These are phyloP conservation scores for Halophytophthora polymorphica DNA, from an alignment of 352 stramenopile species.

Conservation along the genomic window DNA sequence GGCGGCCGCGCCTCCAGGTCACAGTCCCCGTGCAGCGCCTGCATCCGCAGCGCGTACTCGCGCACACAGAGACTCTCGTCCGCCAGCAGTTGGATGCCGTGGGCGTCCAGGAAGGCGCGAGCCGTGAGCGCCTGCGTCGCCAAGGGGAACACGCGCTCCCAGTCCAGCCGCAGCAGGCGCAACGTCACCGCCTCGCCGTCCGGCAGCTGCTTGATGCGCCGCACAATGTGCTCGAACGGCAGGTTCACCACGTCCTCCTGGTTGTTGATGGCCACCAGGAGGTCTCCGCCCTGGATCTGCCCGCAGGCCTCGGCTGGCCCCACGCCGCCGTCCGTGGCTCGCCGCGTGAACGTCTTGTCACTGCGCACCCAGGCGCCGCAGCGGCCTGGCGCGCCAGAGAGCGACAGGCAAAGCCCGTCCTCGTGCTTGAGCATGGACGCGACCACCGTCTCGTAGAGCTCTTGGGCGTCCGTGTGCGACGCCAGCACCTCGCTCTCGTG, in stretches of 20 bases:
- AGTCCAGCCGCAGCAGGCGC: slow-evolving; percentile 58
- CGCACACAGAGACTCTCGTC: slow-evolving; percentile 72
- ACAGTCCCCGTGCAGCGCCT: slow-evolving; percentile 69
- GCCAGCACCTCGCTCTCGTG: slow-evolving; percentile 12
- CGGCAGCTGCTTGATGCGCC: slow-evolving; percentile 53
- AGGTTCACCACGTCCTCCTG: slow-evolving; percentile 46
- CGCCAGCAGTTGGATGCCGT: slow-evolving; percentile 42
- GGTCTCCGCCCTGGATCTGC: slow-evolving; percentile 56
- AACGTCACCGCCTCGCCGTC: slow-evolving; percentile 41
- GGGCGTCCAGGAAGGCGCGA: slow-evolving; percentile 38
- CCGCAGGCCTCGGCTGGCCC: slow-evolving; percentile 63
- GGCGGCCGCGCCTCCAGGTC: slow-evolving; percentile 47
- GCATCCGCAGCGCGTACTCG: slow-evolving; percentile 79
- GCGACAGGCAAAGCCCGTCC: slow-evolving; percentile 75
- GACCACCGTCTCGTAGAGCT: slow-evolving; percentile 45
- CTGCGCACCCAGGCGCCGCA: slow-evolving; percentile 80
- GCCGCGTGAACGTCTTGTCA: slow-evolving; percentile 66
- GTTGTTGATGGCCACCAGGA: slow-evolving; percentile 71
- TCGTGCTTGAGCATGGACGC: slow-evolving; percentile 53
- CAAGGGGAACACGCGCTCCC: slow-evolving; percentile 52
- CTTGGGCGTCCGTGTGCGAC: slow-evolving; percentile 5
- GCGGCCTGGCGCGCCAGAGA: slow-evolving; percentile 66
- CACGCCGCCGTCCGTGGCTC: slow-evolving; percentile 34
- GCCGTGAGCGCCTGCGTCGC: slow-evolving; percentile 47
- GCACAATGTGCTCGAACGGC: slow-evolving; percentile 72